phyloP scores from a whole-genome alignment of 1,284 basidiomycete species.

The Taiwanofungus camphoratus region DNA sequence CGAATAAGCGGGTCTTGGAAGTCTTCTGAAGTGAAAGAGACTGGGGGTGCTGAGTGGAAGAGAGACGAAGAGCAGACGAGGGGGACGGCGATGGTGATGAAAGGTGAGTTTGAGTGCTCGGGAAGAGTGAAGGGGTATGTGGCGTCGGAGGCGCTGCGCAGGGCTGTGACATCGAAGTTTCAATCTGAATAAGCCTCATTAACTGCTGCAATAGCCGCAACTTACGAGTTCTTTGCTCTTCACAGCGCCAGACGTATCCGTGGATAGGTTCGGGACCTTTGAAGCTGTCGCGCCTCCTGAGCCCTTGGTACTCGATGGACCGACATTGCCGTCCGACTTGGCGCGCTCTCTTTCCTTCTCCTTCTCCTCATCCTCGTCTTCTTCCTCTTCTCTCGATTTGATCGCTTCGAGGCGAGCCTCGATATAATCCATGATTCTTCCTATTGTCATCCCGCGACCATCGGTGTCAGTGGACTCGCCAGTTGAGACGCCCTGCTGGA shows the following conservation, averaged over 20 bases:
- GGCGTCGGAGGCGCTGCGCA: slow-evolving; percentile 8
- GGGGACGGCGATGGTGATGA: slow-evolving; percentile 29
- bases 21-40: slow-evolving; percentile 10
- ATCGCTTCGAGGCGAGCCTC: slow-evolving; percentile 59
- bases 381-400: slow-evolving; percentile 64
- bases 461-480: slow-evolving; percentile 35
- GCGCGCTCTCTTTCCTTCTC: slow-evolving; percentile 13
- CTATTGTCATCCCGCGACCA: slow-evolving; percentile 52
- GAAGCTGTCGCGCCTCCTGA: background rate
- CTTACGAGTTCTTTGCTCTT: slow-evolving; percentile 10
- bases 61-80: slow-evolving; percentile 20
- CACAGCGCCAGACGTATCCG: background rate
- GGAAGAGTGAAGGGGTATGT: slow-evolving; percentile 18
- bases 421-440: slow-evolving; percentile 74
- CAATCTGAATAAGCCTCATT: too few relatives aligned
- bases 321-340: slow-evolving; percentile 10
- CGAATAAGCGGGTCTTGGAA: slow-evolving; percentile 19
- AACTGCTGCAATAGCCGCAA: slow-evolving; percentile 1
- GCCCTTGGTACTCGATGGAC: slow-evolving; percentile 4
- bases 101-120: slow-evolving; percentile 12
- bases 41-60: slow-evolving; percentile 9
- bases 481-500: slow-evolving; percentile 72
- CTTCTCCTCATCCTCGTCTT: slow-evolving; percentile 68
- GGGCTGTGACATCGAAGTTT: too few relatives aligned
- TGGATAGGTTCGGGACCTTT: background rate